These are phyloP conservation scores for Saprolegnia parasitica DNA, from an alignment of 352 stramenopile species.

Conservation along the genomic window DNA sequence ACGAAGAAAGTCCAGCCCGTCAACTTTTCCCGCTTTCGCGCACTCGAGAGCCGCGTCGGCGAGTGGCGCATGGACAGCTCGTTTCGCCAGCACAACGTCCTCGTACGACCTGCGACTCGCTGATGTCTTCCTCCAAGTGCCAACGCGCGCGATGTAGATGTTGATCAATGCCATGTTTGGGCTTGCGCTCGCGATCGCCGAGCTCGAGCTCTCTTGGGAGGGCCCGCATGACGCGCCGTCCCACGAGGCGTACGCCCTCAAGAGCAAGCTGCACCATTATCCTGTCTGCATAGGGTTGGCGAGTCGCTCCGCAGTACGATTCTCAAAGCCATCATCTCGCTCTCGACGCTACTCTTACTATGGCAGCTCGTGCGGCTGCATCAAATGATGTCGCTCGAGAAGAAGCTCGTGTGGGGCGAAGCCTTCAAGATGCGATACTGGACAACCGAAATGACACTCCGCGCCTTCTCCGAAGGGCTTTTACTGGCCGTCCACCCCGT, in stretches of 20 bases:
- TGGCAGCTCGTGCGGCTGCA: neutral
- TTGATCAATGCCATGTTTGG: constrained; percentile 1
- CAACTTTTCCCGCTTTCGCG: constrained; percentile 10
- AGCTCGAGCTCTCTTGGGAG: neutral
- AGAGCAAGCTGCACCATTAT: too few species aligned
- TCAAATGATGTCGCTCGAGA: neutral
- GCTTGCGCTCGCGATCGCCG: neutral
- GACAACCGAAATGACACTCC: neutral
- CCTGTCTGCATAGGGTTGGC: neutral
- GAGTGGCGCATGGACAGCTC: constrained; percentile 1
- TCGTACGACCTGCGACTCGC: neutral
- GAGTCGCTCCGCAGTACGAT: neutral
- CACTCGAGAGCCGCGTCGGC: constrained; percentile 12
- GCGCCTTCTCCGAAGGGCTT: neutral
- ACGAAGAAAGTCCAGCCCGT: neutral
- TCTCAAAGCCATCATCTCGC: neutral
- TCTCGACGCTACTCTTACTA: neutral
- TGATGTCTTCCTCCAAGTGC: too few species aligned
- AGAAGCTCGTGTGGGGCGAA: constrained; percentile 3
- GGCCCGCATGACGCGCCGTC: neutral
- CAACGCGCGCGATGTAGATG: constrained; percentile 10
- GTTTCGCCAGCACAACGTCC: neutral
- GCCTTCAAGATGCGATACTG: constrained; percentile 10
- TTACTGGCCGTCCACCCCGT: neutral
- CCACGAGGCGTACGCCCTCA: neutral